A percentile compares a stretch with the other conserved stretches of the same genome.
Conservation (phyloP, 2,329 filamentous ascomycete genomes). For the Pyrenochaeta sp. region DNA sequence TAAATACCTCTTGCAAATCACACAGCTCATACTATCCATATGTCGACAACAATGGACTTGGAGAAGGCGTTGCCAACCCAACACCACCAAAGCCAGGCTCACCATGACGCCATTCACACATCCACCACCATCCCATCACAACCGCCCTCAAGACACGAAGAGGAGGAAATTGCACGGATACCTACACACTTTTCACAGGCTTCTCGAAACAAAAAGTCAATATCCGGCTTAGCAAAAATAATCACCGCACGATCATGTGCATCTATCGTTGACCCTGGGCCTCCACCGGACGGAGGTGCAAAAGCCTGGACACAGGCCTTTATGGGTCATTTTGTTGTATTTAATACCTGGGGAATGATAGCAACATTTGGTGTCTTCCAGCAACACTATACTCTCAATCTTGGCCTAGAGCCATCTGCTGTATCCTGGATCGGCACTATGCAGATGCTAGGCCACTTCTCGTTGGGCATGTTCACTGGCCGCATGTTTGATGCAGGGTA, state of each 20-base stretch:
- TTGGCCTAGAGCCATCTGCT: constrained; percentile 49
- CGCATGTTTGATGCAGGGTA: constrained; percentile 62
- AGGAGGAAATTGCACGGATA: constrained; percentile 14
- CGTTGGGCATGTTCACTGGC: constrained; percentile 61
- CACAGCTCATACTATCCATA: constrained; percentile 4
- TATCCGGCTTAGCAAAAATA: constrained; percentile 31
- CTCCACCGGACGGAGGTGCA: constrained; percentile 49
- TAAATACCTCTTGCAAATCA: background rate
- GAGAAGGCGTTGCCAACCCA: constrained; percentile 19
- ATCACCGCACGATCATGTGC: constrained; percentile 45
- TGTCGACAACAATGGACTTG: constrained; percentile 15
- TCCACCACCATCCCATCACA: constrained; percentile 4
- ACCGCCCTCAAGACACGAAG: constrained; percentile 5
- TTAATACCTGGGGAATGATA: constrained; percentile 51
- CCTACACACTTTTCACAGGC: constrained; percentile 22
- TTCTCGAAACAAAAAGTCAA: constrained; percentile 13
- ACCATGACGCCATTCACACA: background rate
- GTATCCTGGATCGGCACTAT: constrained; percentile 63
- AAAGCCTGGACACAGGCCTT: constrained; percentile 49
- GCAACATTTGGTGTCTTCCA: constrained; percentile 50
- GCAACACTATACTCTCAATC: constrained; percentile 41
- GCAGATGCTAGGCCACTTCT: constrained; percentile 61
- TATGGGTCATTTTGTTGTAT: constrained; percentile 49
- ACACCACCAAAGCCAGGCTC: background rate
- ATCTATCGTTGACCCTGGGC: constrained; percentile 44